phyloP scores from a whole-genome alignment of 176 grass and related monocot species.

The maize (Zea mays) region DNA sequence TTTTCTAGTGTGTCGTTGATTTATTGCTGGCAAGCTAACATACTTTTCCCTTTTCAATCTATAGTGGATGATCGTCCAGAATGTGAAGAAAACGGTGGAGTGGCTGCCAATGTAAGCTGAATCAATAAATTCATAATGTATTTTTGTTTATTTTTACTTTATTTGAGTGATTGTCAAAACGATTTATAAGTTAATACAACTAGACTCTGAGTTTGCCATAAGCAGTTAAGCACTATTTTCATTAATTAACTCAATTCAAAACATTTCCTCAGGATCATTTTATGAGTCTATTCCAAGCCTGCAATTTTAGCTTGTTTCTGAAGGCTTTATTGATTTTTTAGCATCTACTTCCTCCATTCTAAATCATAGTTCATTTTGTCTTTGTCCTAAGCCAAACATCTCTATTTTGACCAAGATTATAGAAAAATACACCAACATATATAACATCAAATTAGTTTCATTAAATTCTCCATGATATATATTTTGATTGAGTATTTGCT shows the following conservation, averaged over 20 bases:
- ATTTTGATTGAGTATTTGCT: no score
- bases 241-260: neutral
- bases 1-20: neutral
- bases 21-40: slow-evolving; percentile 11
- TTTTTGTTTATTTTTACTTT: neutral
- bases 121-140: neutral
- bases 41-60: slow-evolving; percentile 6
- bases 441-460: no score
- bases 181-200: slow-evolving; percentile 2
- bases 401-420: no score
- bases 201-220: slow-evolving; percentile 13
- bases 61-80: slow-evolving; percentile 33
- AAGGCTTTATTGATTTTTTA: slow-evolving; percentile 2
- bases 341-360: no score
- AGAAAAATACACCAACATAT: no score
- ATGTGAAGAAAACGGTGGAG: slow-evolving; percentile 26
- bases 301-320: neutral
- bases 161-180: neutral
- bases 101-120: slow-evolving; percentile 27
- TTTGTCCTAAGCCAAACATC: no score
- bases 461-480: no score
- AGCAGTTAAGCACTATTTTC: neutral
- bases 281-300: neutral
- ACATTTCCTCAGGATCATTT: neutral
- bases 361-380: no score